These are phyloP conservation scores for Rubroshorea leprosula DNA, from an alignment of 345 rosid genomes.

Conservation along the genomic window DNA sequence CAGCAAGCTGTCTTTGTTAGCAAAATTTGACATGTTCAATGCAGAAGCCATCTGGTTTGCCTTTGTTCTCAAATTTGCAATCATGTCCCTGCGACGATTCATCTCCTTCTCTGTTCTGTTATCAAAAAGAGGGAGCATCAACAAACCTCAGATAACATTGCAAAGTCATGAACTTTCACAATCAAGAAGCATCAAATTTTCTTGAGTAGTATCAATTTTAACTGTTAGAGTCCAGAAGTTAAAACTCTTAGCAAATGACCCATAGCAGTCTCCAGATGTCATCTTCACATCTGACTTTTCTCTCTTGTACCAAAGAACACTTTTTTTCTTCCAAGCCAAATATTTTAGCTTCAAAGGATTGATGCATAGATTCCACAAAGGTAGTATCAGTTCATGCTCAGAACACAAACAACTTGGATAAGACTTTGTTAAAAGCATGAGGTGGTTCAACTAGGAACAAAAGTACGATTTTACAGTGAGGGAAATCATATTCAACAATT, in stretches of 20 bases:
- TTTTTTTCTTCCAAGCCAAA: background rate
- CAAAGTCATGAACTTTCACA: background rate
- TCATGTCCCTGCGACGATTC: slow-evolving; percentile 91
- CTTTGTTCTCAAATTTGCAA: slow-evolving; percentile 62
- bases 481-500: slow-evolving; percentile 1
- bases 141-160: background rate
- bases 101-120: slow-evolving; percentile 89
- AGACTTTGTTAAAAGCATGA: too few relatives aligned
- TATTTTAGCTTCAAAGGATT: background rate
- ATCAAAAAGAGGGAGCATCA: background rate
- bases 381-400: background rate
- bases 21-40: slow-evolving; percentile 79
- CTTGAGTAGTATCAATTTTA: background rate
- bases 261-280: background rate
- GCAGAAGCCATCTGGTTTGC: slow-evolving; percentile 75
- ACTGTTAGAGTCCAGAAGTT: background rate
- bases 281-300: background rate
- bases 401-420: background rate
- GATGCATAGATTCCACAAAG: background rate
- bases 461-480: too few relatives aligned
- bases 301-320: background rate
- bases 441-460: background rate
- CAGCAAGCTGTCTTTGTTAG: slow-evolving; percentile 61
- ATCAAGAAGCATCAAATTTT: background rate
- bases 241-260: background rate